phyloP scores from a whole-genome alignment of 148 eudicot genomes.

The Fagopyrum tataricum region DNA sequence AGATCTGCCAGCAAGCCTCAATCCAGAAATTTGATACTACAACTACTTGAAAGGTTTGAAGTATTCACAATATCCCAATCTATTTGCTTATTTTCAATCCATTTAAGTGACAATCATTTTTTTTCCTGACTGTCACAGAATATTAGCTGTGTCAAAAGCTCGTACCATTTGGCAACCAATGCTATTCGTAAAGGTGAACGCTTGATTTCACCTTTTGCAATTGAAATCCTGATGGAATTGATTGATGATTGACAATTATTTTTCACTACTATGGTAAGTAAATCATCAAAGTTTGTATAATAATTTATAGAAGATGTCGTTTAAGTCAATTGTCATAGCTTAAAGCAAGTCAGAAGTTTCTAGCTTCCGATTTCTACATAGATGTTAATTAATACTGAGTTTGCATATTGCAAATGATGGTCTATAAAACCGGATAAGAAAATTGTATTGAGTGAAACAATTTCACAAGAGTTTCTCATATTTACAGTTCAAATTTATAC shows the following conservation, averaged over 20 bases:
- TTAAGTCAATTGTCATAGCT: not conserved
- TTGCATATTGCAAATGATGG: not conserved
- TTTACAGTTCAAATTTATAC: not conserved
- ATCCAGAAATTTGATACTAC: slow-evolving; percentile 64
- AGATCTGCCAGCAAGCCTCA: slow-evolving; percentile 59
- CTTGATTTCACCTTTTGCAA: no score
- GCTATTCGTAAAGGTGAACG: slow-evolving; percentile 74
- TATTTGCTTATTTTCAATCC: not conserved
- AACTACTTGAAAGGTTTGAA: slow-evolving; percentile 53
- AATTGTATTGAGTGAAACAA: not conserved
- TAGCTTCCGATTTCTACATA: not conserved
- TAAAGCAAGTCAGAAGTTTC: not conserved
- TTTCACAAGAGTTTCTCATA: not conserved
- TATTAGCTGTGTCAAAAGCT: slow-evolving; percentile 63
- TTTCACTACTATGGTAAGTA: no score
- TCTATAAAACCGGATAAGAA: not conserved
- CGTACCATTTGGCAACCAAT: slow-evolving; percentile 51
- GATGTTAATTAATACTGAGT: not conserved
- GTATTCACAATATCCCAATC: not conserved
- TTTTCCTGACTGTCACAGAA: slow-evolving; percentile 30
- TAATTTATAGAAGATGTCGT: not conserved
- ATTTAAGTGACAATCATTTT: not conserved
- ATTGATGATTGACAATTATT: no score
- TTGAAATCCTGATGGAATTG: slow-evolving; percentile 53
- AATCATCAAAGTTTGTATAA: not conserved